Evolutionary conservation across 2,329 filamentous ascomycete genomes (phyloP), one percentile per base, ranked within the genome.

Genomic region (Pseudogymnoascus sp.): DNA sequence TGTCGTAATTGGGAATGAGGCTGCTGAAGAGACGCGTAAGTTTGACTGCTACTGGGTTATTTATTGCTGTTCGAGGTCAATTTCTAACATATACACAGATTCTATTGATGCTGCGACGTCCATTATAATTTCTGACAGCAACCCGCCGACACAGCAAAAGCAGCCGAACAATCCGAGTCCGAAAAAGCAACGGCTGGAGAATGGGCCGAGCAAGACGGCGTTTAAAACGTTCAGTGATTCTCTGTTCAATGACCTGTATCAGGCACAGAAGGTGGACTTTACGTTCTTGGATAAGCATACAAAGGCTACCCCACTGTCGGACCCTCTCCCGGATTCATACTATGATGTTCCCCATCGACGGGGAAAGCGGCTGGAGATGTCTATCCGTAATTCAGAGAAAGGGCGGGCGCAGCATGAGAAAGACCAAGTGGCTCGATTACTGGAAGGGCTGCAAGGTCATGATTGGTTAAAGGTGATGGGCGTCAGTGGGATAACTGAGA

Each of bases 381-480:
- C 82, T 1, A 85, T 87, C 59, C 79, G 85, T 33, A 88, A 88
- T 67, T 79, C 82, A 0, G 85, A 88, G 70, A 86, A 82, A 70
- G 84, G 83, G 11, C 81, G 84, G 8, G 85, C 85, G 14, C 84
- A 87, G 68, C 85, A 88, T 77, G 85, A 88, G 68, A 85, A 82
- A 68, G 84, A 87, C 65, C 84, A 86, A 68, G 82, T 88, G 42
- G 81, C 85, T 62, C 80, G 85, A 35, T 75, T 88, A 14, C 81
- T 97, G 6, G 91, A 95, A 62, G 91, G 91, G 16, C 81, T 99
- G 1, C 89, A 91, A 73, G 90, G 93, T 2, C 91, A 90, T 64
- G 95, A 97, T 75, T 99, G 95, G 95, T 80, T 97, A 63, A 87
- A 90, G 65, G 84, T 93, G 3, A 92, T 99, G 86, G 95, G 93